A percentile compares a stretch with the other conserved stretches of the same genome.
These are phyloP conservation scores for Solanum lycopersicoides DNA, from an alignment of 257 asterid genomes.

Conservation along the genomic window DNA sequence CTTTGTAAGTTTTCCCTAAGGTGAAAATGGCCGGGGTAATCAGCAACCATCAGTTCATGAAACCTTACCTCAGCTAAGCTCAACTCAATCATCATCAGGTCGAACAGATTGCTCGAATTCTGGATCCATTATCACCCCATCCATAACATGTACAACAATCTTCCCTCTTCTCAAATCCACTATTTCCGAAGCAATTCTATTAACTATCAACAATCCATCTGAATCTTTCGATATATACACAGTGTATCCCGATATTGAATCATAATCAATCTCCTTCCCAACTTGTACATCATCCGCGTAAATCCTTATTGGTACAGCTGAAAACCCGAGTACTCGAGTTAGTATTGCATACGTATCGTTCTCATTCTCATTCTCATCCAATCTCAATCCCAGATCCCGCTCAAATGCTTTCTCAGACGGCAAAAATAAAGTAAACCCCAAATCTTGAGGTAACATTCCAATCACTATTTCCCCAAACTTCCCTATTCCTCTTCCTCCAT, in stretches of 20 bases:
- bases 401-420: constrained; percentile 58
- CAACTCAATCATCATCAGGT: constrained; percentile 3
- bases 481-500: constrained; percentile 20
- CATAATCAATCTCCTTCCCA: constrained; percentile 35
- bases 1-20: neutral
- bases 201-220: constrained; percentile 39
- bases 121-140: constrained; percentile 21
- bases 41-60: neutral
- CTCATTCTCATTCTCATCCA: constrained; percentile 18
- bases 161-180: constrained; percentile 15
- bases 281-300: constrained; percentile 20
- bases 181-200: constrained; percentile 37
- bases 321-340: constrained; percentile 58
- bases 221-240: constrained; percentile 35
- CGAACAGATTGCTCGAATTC: constrained; percentile 18
- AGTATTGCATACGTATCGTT: constrained; percentile 43
- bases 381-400: constrained; percentile 36
- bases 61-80: neutral
- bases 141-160: constrained; percentile 20
- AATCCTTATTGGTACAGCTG: constrained; percentile 61
- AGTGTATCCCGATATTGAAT: constrained; percentile 52
- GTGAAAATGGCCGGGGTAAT: neutral
- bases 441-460: constrained; percentile 63
- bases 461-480: constrained; percentile 43
- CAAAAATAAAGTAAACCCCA: constrained; percentile 63